Percentiles rank a stretch among this genome's conserved stretches.
Evolutionary conservation across 495 filamentous ascomycete species (phyloP).

Genomic region (Lichenothelia convexa): DNA sequence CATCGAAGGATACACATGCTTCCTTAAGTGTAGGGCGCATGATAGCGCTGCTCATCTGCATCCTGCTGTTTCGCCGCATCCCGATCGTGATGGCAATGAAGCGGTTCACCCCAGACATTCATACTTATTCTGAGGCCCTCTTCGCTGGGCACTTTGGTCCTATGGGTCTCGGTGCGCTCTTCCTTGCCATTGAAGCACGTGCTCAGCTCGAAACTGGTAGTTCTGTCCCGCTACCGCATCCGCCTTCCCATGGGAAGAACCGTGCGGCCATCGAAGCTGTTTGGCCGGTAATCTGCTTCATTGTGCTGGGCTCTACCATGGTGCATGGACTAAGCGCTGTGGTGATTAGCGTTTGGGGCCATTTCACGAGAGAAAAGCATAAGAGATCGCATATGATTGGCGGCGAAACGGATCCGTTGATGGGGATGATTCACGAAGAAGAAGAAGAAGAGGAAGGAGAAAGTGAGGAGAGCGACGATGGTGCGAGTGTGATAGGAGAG

Average conservation of each 20-base stretch:
- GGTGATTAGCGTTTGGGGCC: constrained; percentile 24
- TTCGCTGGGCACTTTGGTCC: constrained; percentile 35
- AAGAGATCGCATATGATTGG: constrained; percentile 25
- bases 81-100: constrained; percentile 28
- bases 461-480: constrained; percentile 5
- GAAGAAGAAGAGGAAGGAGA: constrained; percentile 21
- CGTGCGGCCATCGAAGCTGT: constrained; percentile 22
- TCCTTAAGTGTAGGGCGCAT: constrained; percentile 21
- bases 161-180: constrained; percentile 33
- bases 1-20: constrained; percentile 17
- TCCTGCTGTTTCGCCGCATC: constrained; percentile 28
- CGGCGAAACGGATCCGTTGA: constrained; percentile 23
- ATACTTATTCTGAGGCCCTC: constrained; percentile 28
- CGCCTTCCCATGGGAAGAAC: constrained; percentile 14
- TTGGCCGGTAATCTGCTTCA: constrained; percentile 31
- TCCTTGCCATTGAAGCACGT: constrained; percentile 32
- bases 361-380: constrained; percentile 21
- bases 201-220: constrained; percentile 26
- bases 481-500: no score
- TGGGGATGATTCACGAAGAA: constrained; percentile 27
- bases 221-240: constrained; percentile 17
- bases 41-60: constrained; percentile 23
- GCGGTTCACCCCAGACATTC: constrained; percentile 24
- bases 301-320: constrained; percentile 28
- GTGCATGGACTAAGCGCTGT: constrained; percentile 29